Evolutionary conservation across 345 rosid genomes (phyloP).

Genomic region (Populus ilicifolia): DNA sequence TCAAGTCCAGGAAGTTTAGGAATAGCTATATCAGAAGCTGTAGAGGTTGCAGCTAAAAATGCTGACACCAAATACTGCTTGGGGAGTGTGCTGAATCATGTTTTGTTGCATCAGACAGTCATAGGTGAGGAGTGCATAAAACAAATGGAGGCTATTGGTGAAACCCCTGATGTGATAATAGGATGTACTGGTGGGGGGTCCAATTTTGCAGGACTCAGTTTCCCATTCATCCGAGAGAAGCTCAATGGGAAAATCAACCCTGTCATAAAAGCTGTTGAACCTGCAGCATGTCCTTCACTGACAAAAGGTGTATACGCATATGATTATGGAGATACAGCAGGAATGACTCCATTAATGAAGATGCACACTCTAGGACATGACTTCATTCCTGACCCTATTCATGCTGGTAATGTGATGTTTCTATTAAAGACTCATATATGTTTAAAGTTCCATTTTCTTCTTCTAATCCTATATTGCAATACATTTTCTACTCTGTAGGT

Average conservation of each 20-base stretch:
- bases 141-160: constrained; percentile 83
- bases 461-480: neutral
- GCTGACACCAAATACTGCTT: constrained; percentile 78
- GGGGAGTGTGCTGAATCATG: constrained; percentile 92
- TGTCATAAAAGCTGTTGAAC: constrained; percentile 77
- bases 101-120: constrained; percentile 85
- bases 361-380: constrained; percentile 98
- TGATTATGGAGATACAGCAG: constrained; percentile 84
- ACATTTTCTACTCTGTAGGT: constrained; percentile 38
- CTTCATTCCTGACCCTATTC: constrained; percentile 97
- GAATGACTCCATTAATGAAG: constrained; percentile 96
- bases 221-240: constrained; percentile 91
- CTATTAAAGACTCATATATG: neutral
- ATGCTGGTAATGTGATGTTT: constrained; percentile 52
- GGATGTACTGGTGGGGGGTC: constrained; percentile 99
- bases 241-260: constrained; percentile 78
- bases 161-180: constrained; percentile 77
- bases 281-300: constrained; percentile 83
- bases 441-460: constrained; percentile 1
- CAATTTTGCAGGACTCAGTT: constrained; percentile 85
- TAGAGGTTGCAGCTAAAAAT: constrained; percentile 69
- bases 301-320: constrained; percentile 88
- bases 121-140: constrained; percentile 84
- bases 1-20: constrained; percentile 86
- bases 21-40: constrained; percentile 96